phyloP scores from a whole-genome alignment of 78 protist species.

The Dictyostelium firmibasis region DNA sequence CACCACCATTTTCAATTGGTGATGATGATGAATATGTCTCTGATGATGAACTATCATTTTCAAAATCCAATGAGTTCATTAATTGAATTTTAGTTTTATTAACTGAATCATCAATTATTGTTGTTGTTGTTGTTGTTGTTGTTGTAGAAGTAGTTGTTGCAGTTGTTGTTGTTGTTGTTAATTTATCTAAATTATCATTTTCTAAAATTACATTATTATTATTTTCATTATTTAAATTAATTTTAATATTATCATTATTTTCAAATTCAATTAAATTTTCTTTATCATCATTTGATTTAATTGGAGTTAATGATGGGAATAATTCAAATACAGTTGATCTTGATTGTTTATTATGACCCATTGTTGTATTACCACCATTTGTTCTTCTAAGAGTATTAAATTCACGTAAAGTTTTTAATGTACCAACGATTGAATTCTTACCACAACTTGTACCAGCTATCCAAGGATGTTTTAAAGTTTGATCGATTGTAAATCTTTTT shows the following conservation, averaged over 20 bases:
- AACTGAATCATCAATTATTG: neutral
- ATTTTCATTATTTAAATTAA: neutral
- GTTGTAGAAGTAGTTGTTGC: neutral
- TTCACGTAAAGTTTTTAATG: conserved; percentile 54
- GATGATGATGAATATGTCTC: conserved; percentile 48
- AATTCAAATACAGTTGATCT: conserved; percentile 62
- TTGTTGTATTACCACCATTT: conserved; percentile 42
- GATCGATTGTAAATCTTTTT: conserved; percentile 70
- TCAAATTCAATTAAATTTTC: too few relatives aligned
- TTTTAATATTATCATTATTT: neutral
- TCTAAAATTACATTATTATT: conserved; percentile 16
- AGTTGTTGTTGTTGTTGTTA: neutral
- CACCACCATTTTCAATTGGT: neutral
- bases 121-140: neutral
- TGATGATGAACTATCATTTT: conserved; percentile 22
- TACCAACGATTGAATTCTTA: conserved; percentile 73
- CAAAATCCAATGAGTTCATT: conserved; percentile 53
- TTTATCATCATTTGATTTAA: neutral
- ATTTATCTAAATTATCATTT: too few relatives aligned
- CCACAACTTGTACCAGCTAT: conserved; percentile 23
- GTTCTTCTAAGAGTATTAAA: conserved; percentile 63
- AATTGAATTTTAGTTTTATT: conserved; percentile 39
- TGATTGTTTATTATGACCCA: conserved; percentile 63
- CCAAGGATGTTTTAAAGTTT: conserved; percentile 80
- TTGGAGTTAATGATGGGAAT: conserved; percentile 62